Base-by-base conservation (phyloP, 2,329 filamentous ascomycete species). In the Triangularia verruculosa region DNA sequence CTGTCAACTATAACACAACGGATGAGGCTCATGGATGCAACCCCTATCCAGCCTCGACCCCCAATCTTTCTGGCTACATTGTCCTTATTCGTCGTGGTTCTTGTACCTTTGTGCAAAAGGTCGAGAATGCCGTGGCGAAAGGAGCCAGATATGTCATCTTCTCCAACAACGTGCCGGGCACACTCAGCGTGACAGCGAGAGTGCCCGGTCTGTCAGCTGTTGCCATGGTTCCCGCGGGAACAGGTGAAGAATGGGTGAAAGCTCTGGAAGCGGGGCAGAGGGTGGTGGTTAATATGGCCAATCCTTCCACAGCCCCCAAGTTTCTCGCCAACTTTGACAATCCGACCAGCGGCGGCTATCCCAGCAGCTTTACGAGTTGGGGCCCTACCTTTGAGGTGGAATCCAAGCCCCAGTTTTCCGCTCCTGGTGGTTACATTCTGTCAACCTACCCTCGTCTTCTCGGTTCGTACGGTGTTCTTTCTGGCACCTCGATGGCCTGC, bases 71-170 rank as follows among this genome's bases (percentile, higher is more conserved):
- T 53, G 77, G 77, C 24, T 77, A 82, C 57, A 82, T 90, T 39
- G 85, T 87, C 3, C 80, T 89, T 8, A 77, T 89, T 43, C 83
- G 83, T 55, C 81, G 85, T 24, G 86, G 86, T 57, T 80, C 75
- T 8, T 89, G 86, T 72, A 78, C 78, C 0, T 87, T 87, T 64
- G 76, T 77, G 1, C 69, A 78, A 12, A 88, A 89, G 76, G 80
- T 80, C 1, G 70, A 75, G 47, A 83, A 86, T 63, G 82, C 83
- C 4, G 80, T 76, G 1, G 79, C 77, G 6, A 78, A 79, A 57
- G 87, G 87, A 11, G 87, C 85, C 57, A 81, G 83, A 70, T 87
- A 88, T 67, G 74, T 89, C 61, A 74, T 89, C 67, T 77, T 87
- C 69, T 89, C 88, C 74, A 88, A 88, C 78, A 85, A 83, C 66